Evolutionary conservation across 1,139 yeast species (phyloP), one percentile per base, ranked within the genome.

Genomic region (Suhomyces panamericanus): DNA sequence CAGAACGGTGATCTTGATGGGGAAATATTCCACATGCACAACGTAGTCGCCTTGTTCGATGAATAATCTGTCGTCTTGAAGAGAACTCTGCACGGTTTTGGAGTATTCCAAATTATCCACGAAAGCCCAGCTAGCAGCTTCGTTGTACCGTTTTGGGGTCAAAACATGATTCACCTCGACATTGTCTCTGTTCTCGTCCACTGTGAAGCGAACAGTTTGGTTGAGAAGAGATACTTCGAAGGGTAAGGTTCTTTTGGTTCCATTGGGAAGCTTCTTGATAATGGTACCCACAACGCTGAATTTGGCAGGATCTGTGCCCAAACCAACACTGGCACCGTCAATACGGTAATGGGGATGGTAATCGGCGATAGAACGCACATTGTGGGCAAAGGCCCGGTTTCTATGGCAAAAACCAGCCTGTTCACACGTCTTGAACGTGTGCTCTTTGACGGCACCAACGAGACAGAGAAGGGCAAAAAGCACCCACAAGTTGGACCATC

Each of bases 331-430:
- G 1, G 79, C 60, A 0, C 12, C 53, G 49, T 80, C 83, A 30
- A 91, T 59, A 1, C 71, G 54, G 60, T 90, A 91, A 15, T 80
- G 78, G 1, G 82, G 66, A 22, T 56, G 57, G 50, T 69, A 76
- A 1, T 45, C 43, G 1, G 43, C 42, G 5, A 56, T 62, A 6
- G 59, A 55, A 1, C 60, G 50, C 13, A 85, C 74, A 41, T 73
- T 64, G 13, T 62, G 57, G 2, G 95, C 93, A 62, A 78, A 90
- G 49, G 80, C 81, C 43, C 95, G 69, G 58, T 93, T 89, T 59
- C 99, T 75, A 41, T 77, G 69, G 62, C 99, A 93, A 61, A 93
- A 91, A 8, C 97, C 95, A 16, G 91, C 79, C 55, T 87, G 84
- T 10, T 73, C 81, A 66, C 99, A 93, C 13, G 77, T 80, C 63